Conservation (phyloP, 2,329 filamentous ascomycete genomes). For the Ophiostoma australiae region DNA sequence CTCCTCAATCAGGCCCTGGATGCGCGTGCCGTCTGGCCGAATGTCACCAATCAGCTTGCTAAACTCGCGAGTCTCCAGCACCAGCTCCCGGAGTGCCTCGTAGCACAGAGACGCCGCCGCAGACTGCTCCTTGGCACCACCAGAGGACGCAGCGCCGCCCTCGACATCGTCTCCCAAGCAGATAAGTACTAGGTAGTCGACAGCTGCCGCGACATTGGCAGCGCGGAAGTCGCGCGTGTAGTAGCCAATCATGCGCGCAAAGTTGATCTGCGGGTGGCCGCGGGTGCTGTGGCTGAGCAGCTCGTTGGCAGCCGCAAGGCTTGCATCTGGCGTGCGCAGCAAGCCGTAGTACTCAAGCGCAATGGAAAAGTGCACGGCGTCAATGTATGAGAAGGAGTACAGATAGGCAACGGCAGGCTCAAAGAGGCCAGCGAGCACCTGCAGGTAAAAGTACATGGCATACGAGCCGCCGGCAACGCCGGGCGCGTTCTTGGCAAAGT, state of each 20-base stretch:
- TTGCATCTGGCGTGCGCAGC: constrained; percentile 76
- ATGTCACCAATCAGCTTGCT: constrained; percentile 91
- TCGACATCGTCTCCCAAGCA: constrained; percentile 65
- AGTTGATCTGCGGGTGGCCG: constrained; percentile 78
- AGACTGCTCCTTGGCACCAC: constrained; percentile 50
- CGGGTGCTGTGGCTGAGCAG: constrained; percentile 61
- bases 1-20: constrained; percentile 81
- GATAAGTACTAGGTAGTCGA: constrained; percentile 88
- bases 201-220: constrained; percentile 79
- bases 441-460: constrained; percentile 89
- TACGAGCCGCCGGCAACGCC: constrained; percentile 72
- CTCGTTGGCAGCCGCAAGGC: constrained; percentile 61
- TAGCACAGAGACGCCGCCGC: constrained; percentile 79
- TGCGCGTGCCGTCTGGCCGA: constrained; percentile 74
- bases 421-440: constrained; percentile 85
- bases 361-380: constrained; percentile 91
- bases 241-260: constrained; percentile 86
- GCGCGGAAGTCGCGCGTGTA: constrained; percentile 96
- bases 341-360: constrained; percentile 85
- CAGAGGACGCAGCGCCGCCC: not conserved
- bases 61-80: constrained; percentile 95
- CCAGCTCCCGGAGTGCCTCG: constrained; percentile 86
- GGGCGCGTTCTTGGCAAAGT: constrained; percentile 76
- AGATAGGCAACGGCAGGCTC: constrained; percentile 89
- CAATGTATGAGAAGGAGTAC: constrained; percentile 85